These are phyloP conservation scores for Dactylellina sp. DNA, from an alignment of 2,329 filamentous ascomycete species.

Conservation along the genomic window DNA sequence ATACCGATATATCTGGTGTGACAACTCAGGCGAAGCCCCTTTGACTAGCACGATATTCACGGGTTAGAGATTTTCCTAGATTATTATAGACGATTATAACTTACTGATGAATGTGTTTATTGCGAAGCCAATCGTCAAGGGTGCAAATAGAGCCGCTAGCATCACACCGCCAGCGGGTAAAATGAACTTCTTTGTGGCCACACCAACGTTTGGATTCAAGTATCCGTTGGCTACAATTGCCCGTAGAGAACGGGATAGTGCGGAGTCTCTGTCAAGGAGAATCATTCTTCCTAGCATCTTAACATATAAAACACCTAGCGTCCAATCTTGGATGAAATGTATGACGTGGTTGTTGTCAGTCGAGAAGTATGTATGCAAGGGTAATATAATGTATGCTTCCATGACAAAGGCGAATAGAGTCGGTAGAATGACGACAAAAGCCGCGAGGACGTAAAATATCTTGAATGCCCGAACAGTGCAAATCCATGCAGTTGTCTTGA, in stretches of 20 bases:
- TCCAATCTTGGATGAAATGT: constrained; percentile 93
- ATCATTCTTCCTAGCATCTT: constrained; percentile 80
- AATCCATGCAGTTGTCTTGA: constrained; percentile 48
- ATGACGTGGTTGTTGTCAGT: constrained; percentile 72
- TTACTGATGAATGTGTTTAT: constrained; percentile 65
- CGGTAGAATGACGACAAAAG: constrained; percentile 82
- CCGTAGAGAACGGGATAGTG: constrained; percentile 78
- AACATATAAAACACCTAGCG: constrained; percentile 87
- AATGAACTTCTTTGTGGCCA: constrained; percentile 89
- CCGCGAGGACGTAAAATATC: constrained; percentile 79
- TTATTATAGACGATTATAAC: background rate
- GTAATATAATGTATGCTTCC: constrained; percentile 89
- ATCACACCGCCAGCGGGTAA: constrained; percentile 77
- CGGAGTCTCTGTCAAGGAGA: constrained; percentile 75
- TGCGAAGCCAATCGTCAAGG: constrained; percentile 71
- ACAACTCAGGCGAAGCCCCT: constrained; percentile 58
- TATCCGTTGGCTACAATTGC: constrained; percentile 73
- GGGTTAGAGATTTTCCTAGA: background rate
- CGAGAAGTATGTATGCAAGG: constrained; percentile 80
- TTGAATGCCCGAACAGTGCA: constrained; percentile 61
- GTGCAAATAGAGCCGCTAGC: constrained; percentile 72
- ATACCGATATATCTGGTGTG: constrained; percentile 69
- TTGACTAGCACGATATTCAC: constrained; percentile 47
- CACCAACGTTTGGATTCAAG: constrained; percentile 78
- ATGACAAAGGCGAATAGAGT: constrained; percentile 81